Evolutionary conservation across 306 rosid genomes (phyloP).

Genomic region (Biancaea sappan): DNA sequence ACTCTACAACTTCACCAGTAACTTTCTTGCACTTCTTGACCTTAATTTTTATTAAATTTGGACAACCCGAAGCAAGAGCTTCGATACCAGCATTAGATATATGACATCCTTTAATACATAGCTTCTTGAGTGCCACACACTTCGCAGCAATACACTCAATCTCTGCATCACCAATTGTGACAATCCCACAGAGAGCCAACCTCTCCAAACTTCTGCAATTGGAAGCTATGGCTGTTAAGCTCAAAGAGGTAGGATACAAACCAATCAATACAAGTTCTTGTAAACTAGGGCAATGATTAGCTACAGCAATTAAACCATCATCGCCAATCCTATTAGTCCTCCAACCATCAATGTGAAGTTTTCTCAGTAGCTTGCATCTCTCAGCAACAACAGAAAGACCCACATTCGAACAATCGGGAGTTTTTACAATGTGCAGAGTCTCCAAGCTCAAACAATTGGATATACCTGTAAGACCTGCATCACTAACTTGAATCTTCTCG

Average conservation of each 20-base stretch:
- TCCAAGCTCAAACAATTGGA: constrained; percentile 42
- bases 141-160: constrained; percentile 70
- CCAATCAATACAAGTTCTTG: constrained; percentile 89
- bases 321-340: constrained; percentile 82
- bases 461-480: constrained; percentile 38
- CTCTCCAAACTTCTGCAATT: constrained; percentile 65
- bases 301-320: constrained; percentile 64
- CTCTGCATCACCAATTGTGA: constrained; percentile 65
- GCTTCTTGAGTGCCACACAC: constrained; percentile 72
- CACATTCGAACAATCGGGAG: constrained; percentile 67
- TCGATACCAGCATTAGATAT: constrained; percentile 73
- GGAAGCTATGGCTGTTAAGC: constrained; percentile 62
- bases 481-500: constrained; percentile 70
- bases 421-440: constrained; percentile 66
- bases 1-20: constrained; percentile 58
- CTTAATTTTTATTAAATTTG: constrained; percentile 84
- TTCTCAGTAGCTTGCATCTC: constrained; percentile 61
- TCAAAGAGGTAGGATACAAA: constrained; percentile 58
- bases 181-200: constrained; percentile 79
- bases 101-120: constrained; percentile 82
- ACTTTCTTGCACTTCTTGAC: constrained; percentile 80
- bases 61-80: constrained; percentile 80
- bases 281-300: constrained; percentile 54
- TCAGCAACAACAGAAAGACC: constrained; percentile 67
- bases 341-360: constrained; percentile 96